Conservation (phyloP, 2,329 filamentous ascomycete species). For the Fusarium sp. region DNA sequence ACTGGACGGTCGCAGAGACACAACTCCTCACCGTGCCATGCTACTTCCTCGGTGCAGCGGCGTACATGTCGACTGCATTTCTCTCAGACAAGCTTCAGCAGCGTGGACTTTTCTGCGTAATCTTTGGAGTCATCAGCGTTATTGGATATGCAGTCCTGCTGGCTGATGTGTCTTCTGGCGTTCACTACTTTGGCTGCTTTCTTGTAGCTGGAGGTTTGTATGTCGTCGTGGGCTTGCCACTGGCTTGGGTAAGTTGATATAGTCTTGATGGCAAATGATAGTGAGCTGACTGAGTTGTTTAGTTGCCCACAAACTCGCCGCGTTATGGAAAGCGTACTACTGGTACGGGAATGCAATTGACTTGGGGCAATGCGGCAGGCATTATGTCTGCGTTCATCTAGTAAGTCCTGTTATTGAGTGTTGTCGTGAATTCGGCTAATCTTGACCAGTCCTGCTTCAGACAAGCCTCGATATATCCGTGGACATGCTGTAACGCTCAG, state of each 20-base stretch:
- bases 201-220: conserved; percentile 81
- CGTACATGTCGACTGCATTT: conserved; percentile 72
- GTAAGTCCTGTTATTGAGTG: conserved; percentile 36
- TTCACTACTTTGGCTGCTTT: conserved; percentile 80
- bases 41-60: conserved; percentile 76
- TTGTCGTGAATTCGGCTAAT: conserved; percentile 5
- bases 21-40: conserved; percentile 83
- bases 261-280: not conserved
- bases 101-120: conserved; percentile 71
- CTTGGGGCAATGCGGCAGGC: conserved; percentile 74
- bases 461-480: conserved; percentile 66
- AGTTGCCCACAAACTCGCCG: conserved; percentile 73
- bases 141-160: conserved; percentile 76
- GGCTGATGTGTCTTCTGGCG: conserved; percentile 66
- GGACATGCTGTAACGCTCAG: conserved; percentile 70
- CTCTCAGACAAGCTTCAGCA: conserved; percentile 74
- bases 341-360: conserved; percentile 76
- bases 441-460: conserved; percentile 53
- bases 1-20: conserved; percentile 70
- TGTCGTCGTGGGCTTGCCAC: conserved; percentile 62
- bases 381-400: conserved; percentile 79
- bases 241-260: conserved; percentile 59
- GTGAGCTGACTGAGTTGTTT: not conserved
- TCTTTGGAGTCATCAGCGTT: conserved; percentile 71
- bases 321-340: conserved; percentile 81